Evolutionary conservation across 768 basidiomycete genomes (phyloP), one percentile per base, ranked within the genome.

Genomic region (Boletus rubropictus): DNA sequence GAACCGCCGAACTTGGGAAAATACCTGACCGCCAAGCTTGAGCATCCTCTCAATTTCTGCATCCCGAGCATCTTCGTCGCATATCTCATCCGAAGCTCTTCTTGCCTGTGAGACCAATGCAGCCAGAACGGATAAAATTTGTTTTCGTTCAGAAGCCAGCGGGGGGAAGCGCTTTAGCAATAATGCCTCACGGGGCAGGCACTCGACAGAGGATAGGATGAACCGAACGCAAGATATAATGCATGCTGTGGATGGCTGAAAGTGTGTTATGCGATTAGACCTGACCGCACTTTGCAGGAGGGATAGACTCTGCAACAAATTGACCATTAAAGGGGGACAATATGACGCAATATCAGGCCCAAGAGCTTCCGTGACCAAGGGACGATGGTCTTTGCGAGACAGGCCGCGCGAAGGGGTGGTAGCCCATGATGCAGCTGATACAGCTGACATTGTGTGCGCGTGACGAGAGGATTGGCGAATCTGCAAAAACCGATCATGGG

Each of bases 151-250:
- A 46, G 82, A 76, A 4, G 80, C 80, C 31, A 99, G 75, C 4
- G 72, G 50, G 0, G 86, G 79, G 56, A 81, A 82, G 38, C 70
- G 73, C 53, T 76, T 79, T 17, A 99, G 75, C 18, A 87, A 68
- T 0, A 77, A 75, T 1, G 90, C 85, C 53, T 95, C 90, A 37
- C 89, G 84, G 33, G 83, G 80, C 20, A 96, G 74, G 46, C 90
- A 94, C 48, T 87, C 87, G 14, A 90, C 83, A 10, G 85, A 79
- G 24, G 83, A 80, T 36, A 99, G 77, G 15, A 95, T 85, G 24
- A 84, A 80, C 27, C 94, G 86, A 39, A 98, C 91, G 44, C 89
- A 90, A 11, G 91, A 92, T 55, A 99, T 93, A 50, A 98, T 86
- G 66, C 84, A 93, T 12, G 93, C 94, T 0, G 94, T 90, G 3